Percentiles rank a stretch among this genome's conserved stretches.
Evolutionary conservation across 2,329 filamentous ascomycete species (phyloP).

Genomic region (Hymenoscyphus fructigenus): DNA sequence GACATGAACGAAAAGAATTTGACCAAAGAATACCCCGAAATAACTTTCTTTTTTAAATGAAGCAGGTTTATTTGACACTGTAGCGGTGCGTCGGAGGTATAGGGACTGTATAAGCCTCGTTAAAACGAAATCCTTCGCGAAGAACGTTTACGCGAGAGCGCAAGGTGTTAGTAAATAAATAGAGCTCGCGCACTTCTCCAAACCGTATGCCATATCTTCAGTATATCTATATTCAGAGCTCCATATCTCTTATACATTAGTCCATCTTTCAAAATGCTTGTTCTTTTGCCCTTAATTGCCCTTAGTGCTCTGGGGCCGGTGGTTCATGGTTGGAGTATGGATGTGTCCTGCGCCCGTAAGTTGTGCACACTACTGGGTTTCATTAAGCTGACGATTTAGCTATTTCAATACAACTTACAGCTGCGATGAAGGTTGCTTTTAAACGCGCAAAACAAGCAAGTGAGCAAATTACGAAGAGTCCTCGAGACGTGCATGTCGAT

Average conservation of each 20-base stretch:
- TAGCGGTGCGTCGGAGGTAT: too few species aligned
- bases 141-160: too few species aligned
- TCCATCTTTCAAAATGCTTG: neutral
- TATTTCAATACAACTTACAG: neutral
- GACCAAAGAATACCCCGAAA: too few species aligned
- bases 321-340: neutral
- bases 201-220: neutral
- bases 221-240: neutral
- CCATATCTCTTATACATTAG: neutral
- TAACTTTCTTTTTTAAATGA: too few species aligned
- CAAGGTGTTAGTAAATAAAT: too few species aligned
- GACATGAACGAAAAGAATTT: neutral
- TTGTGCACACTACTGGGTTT: neutral
- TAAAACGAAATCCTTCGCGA: too few species aligned
- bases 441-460: neutral
- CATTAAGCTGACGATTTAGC: neutral
- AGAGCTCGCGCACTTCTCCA: too few species aligned
- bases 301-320: neutral
- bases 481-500: neutral
- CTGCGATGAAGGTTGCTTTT: neutral
- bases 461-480: neutral
- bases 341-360: neutral
- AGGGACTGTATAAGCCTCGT: too few species aligned
- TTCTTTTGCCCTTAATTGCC: neutral
- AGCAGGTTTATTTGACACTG: too few species aligned